Evolutionary conservation across 225 moss, liverwort and hornwort genomes (phyloP), one percentile per base, ranked within the genome.

Genomic region (Thuidium tamariscinum): DNA sequence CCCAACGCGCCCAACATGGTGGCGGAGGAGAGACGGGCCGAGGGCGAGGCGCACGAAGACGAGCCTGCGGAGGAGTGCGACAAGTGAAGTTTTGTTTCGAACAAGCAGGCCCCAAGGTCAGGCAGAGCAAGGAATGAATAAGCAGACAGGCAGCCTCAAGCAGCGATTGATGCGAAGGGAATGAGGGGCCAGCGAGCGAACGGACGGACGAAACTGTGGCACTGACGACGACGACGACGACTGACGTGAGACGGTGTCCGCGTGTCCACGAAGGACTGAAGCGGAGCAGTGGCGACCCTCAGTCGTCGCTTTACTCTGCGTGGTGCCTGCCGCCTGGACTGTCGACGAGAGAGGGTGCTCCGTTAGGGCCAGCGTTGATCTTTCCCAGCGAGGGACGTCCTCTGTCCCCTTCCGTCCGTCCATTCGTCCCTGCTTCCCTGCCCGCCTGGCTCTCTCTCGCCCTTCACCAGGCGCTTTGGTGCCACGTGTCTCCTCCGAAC

Each of bases 1-100:
- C 82, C 79, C 41, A 92, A 55, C 41, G 90, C 87, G 69, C 85
- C 89, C 79, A 90, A 77, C 92, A 92, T 92, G 79, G 30, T 88
- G 70, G 76, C 65, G n/a, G 46, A 36, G 48, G 22, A 56, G 74
- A 49, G 62, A 37, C 12, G 44, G 59, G 60, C 49, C 22, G 74
- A 61, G 48, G 48, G 19, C 49, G 36, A 42, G 62, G 62, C 60
- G 74, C 61, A 48, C 36, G 36, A 34, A 56, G 49, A 59, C 26
- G 69, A 37, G 56, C 27, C 68, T 48, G 82, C 63, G 82, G n/a
- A 71, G 44, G 34, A 57, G 83, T 23, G 71, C 41, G n/a, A 71
- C 83, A 71, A 83, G 16, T 10, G 39, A 39, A n/a, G n/a, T n/a
- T n/a, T n/a, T n/a, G n/a, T n/a, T n/a, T n/a, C n/a, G 21, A n/a